Base-by-base conservation (phyloP, 768 basidiomycete genomes). In the Hortiboletus campestris region DNA sequence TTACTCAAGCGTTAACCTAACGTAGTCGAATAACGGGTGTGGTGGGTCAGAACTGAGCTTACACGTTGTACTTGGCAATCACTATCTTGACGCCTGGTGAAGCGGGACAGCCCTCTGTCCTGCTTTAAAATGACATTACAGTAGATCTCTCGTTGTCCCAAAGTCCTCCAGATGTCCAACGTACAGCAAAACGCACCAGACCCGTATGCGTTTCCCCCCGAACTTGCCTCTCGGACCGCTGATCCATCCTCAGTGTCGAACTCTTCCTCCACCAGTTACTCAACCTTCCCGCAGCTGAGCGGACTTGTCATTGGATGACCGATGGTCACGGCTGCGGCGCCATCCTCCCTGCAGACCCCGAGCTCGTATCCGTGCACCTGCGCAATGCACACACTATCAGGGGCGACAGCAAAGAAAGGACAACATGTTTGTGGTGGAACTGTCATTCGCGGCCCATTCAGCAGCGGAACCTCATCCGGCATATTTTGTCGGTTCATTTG, bases 381-480 rank as follows among this genome's bases (percentile, higher is more conserved):
- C 52, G 56, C 31, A 35, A 32, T 12, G 36, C 20, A 3, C 56
- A 57, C 19, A n/a, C 3, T 12, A 14, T 19, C 17, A 20, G 47
- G 1, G 48, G 48, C 2, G 42, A 56, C 7, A n/a, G 31, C 7
- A 50, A 9, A 14, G 25, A 41, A 3, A 7, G 13, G 34, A 40
- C 7, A 2, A 13, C 38, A 1, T 58, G 53, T 41, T 19, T 16
- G 2, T 58, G 54, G 54, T 2, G n/a, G 6, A 3, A 6, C 13
- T 58, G 57, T 14, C 7, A 35, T 31, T 49, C 32, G 4, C 35
- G 38, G 2, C 48, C 57, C 6, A n/a, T 58, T 14, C 57, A 58
- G 25, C 38, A 38, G 4, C 53, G 34, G 10, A 49, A 36, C 16
- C 3, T 50, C 16, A 13, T 41, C 34, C 47, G 57, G 0, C 57